A percentile compares a stretch with the other conserved stretches of the same genome.
Conservation (phyloP, 2,329 filamentous ascomycete genomes). For the Botrytis fabae region DNA sequence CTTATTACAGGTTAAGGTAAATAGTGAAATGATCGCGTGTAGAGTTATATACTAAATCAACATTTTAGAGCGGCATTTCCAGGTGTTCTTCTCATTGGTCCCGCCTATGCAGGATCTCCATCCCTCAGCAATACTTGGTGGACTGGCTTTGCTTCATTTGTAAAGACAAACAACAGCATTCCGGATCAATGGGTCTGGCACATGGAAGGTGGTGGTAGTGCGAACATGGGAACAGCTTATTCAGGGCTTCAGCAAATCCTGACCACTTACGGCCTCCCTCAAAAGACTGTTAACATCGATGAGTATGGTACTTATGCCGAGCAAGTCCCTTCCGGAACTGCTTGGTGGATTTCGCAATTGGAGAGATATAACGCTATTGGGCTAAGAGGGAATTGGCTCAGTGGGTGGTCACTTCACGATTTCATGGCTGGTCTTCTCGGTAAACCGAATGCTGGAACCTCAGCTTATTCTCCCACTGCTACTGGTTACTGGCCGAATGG, state of each 20-base stretch:
- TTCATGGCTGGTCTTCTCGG: constrained; percentile 32
- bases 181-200: constrained; percentile 50
- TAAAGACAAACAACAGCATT: constrained; percentile 40
- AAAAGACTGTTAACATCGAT: constrained; percentile 28
- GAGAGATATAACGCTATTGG: constrained; percentile 29
- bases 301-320: constrained; percentile 28
- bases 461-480: constrained; percentile 27
- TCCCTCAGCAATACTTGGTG: constrained; percentile 46
- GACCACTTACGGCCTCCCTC: constrained; percentile 24
- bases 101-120: constrained; percentile 40
- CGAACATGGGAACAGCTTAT: constrained; percentile 21
- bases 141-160: constrained; percentile 44
- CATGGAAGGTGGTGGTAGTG: constrained; percentile 39
- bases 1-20: constrained; percentile 44
- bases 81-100: constrained; percentile 42
- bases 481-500: constrained; percentile 45
- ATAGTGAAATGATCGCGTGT: constrained; percentile 25
- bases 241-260: constrained; percentile 38
- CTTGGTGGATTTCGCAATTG: constrained; percentile 30
- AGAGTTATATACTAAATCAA: constrained; percentile 24
- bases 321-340: constrained; percentile 25
- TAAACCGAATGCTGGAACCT: constrained; percentile 28
- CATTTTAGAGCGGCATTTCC: constrained; percentile 21
- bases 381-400: constrained; percentile 30
- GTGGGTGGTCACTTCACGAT: constrained; percentile 26